Percentiles rank a stretch among this genome's conserved stretches.
phyloP scores from a whole-genome alignment of 805 yeast species.

The Kazachstania bromeliacearum region DNA sequence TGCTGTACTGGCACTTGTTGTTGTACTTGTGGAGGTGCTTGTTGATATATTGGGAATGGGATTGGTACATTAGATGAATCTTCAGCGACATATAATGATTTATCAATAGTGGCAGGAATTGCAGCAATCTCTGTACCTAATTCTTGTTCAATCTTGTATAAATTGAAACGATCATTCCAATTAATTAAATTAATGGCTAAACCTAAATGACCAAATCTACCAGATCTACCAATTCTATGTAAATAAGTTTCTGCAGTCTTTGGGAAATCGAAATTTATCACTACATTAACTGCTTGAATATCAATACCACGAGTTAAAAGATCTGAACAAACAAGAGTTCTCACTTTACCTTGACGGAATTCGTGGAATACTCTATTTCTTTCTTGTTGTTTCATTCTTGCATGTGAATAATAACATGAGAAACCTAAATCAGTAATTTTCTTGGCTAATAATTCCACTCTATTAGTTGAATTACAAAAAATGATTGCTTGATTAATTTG shows the following conservation, averaged over 20 bases:
- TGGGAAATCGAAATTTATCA: slow-evolving; percentile 96
- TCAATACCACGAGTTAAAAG: slow-evolving; percentile 96
- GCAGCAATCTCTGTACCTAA: slow-evolving; percentile 96
- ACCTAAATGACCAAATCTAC: slow-evolving; percentile 97
- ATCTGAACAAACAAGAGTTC: slow-evolving; percentile 95
- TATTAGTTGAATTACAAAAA: slow-evolving; percentile 91
- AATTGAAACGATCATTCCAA: slow-evolving; percentile 91
- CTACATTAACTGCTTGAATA: slow-evolving; percentile 97
- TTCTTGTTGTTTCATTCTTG: slow-evolving; percentile 93
- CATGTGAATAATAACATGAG: slow-evolving; percentile 95
- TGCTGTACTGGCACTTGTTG: slow-evolving; percentile 10
- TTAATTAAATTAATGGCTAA: slow-evolving; percentile 92
- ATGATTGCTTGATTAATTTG: slow-evolving; percentile 95
- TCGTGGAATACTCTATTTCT: slow-evolving; percentile 98
- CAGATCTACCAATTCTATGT: slow-evolving; percentile 98
- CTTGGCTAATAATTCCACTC: slow-evolving; percentile 92
- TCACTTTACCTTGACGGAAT: slow-evolving; percentile 94
- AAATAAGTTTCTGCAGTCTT: slow-evolving; percentile 94
- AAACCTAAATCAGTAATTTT: slow-evolving; percentile 94
- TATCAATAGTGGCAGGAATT: slow-evolving; percentile 89
- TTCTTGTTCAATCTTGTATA: slow-evolving; percentile 93
- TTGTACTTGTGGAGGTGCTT: slow-evolving; percentile 17
- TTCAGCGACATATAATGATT: slow-evolving; percentile 77
- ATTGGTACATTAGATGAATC: slow-evolving; percentile 67
- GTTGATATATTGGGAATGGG: slow-evolving; percentile 69